Evolutionary conservation across 208 protist species (phyloP), one percentile per base, ranked within the genome.

Genomic region (Trypanosoma theileri): DNA sequence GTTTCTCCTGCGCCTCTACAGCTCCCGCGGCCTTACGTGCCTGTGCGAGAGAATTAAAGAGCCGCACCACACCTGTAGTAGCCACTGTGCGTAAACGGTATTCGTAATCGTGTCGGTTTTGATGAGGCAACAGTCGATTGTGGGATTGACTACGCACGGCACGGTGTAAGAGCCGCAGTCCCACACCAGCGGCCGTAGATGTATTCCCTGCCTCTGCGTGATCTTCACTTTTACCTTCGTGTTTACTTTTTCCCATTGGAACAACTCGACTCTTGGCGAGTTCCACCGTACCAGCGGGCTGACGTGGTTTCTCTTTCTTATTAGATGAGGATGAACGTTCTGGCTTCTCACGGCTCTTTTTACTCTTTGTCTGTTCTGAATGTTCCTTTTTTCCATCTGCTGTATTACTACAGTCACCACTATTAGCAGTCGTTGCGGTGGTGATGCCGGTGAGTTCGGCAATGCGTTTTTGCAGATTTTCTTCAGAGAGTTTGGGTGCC

Each of bases 101-200:
- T 67, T 96, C 91, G 69, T 96, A 96, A 72, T 96, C 91, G 64
- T 93, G 91, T 1, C 86, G 76, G 44, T 77, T 80, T 56, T 94
- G 91, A 56, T 86, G 79, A 0, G 84, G 82, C 16, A 96, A 58
- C 14, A 92, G 67, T 10, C 81, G 79, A n/a, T 89, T 90, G 77
- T 96, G 76, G 48, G 80, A 86, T 58, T 94, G 91, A 46, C 79
- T 84, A 65, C 84, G 84, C 21, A 95, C 80, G 0, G 90, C 90
- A 59, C 85, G 83, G 63, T 85, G 79, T 45, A 95, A 73, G 21
- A 93, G 81, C 54, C 81, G 78, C 1, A 93, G 78, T 13, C 87
- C 89, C 22, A 88, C 74, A 22, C 85, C 85, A 65, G 92, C 86
- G 3, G 81, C 65, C 0, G 82, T 19, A 0, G 71, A 74, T 22